A percentile compares a stretch with the other conserved stretches of the same genome.
These are phyloP conservation scores for Panaeolus cyanescens DNA, from an alignment of 768 basidiomycete genomes.

Conservation along the genomic window DNA sequence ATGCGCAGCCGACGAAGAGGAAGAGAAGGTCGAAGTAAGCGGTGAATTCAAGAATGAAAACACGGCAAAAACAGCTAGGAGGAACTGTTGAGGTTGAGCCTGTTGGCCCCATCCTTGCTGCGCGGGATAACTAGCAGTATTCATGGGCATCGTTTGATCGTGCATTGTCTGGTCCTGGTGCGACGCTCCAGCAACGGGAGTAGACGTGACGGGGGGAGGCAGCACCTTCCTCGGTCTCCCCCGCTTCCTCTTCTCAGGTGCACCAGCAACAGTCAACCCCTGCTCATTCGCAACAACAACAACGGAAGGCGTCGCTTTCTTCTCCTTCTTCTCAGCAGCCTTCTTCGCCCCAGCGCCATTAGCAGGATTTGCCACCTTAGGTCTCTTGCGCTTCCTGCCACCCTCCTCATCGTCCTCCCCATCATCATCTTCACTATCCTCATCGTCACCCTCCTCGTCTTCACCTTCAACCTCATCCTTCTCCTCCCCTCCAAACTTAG, in stretches of 20 bases:
- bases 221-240: slow-evolving; percentile 79
- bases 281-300: slow-evolving; percentile 24
- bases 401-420: slow-evolving; percentile 46
- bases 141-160: slow-evolving; percentile 5
- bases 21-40: slow-evolving; percentile 41
- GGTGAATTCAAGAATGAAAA: slow-evolving; percentile 88
- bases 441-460: slow-evolving; percentile 50
- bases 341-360: slow-evolving; percentile 21
- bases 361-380: slow-evolving; percentile 43
- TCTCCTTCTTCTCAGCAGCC: slow-evolving; percentile 49
- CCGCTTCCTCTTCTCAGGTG: slow-evolving; percentile 79
- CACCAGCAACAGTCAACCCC: slow-evolving; percentile 28
- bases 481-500: slow-evolving; percentile 75
- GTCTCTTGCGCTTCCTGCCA: slow-evolving; percentile 65
- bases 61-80: slow-evolving; percentile 80
- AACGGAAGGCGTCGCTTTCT: slow-evolving; percentile 30
- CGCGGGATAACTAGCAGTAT: slow-evolving; percentile 10
- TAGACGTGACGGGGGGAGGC: slow-evolving; percentile 41
- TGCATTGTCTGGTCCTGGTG: slow-evolving; percentile 20
- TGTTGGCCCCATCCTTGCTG: slow-evolving; percentile 26
- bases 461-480: slow-evolving; percentile 67
- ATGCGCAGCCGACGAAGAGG: slow-evolving; percentile 38
- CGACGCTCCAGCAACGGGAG: slow-evolving; percentile 15
- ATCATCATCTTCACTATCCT: slow-evolving; percentile 61
- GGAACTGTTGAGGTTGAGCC: slow-evolving; percentile 57